Evolutionary conservation across 179 eudicot genomes (phyloP).

Genomic region (Nepenthes alata): DNA sequence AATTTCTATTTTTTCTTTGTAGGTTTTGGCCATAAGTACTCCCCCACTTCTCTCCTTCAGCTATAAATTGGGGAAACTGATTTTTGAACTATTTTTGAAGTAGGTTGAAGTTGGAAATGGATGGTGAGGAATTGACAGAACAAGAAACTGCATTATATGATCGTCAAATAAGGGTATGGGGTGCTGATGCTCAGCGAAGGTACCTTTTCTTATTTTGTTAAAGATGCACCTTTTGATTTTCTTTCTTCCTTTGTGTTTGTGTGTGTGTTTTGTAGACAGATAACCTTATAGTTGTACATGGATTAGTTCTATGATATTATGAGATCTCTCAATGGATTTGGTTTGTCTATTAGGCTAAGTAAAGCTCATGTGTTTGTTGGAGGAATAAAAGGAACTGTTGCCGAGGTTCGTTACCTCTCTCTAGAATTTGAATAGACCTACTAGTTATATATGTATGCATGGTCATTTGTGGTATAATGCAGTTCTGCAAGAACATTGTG

Average conservation of each 20-base stretch:
- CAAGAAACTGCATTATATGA: conserved; percentile 96
- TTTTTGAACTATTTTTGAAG: background rate
- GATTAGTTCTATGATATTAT: background rate
- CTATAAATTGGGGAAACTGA: background rate
- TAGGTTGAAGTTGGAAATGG: conserved; percentile 26
- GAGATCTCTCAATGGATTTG: background rate
- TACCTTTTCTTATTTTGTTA: conserved; percentile 9
- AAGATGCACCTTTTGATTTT: background rate
- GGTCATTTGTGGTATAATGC: conserved; percentile 8
- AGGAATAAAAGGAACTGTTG: conserved; percentile 76
- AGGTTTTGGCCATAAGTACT: too few species aligned
- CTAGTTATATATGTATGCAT: background rate
- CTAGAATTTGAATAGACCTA: background rate
- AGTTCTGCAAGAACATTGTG: conserved; percentile 98
- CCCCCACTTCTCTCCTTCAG: background rate
- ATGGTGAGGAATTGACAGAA: conserved; percentile 82
- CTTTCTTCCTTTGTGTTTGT: background rate
- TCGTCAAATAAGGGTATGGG: conserved; percentile 99
- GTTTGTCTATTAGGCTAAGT: conserved; percentile 46
- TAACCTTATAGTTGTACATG: too few species aligned
- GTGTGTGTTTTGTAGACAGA: too few species aligned
- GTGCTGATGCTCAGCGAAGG: conserved; percentile 96
- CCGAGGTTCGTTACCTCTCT: conserved; percentile 43
- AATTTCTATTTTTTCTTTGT: too few species aligned
- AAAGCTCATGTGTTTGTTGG: conserved; percentile 76